Conservation (phyloP, 805 yeast species). For the Cyberlindnera misumaiensis region DNA sequence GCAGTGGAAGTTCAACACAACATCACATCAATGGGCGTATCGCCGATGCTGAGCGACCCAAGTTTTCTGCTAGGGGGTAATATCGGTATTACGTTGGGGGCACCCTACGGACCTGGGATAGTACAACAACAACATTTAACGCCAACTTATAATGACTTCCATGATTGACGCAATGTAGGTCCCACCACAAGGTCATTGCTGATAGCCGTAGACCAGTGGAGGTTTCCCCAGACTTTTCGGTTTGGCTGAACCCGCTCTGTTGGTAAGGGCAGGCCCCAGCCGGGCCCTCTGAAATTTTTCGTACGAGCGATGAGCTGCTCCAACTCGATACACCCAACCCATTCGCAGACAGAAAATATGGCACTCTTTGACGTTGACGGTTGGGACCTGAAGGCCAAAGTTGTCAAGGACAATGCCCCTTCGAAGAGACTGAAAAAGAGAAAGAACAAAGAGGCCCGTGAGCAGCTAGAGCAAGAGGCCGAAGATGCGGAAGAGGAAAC, state of each 20-base stretch:
- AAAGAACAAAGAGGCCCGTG: constrained; percentile 20
- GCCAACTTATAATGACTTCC: too few species aligned
- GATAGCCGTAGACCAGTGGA: too few species aligned
- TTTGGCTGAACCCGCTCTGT: too few species aligned
- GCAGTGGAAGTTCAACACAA: not conserved
- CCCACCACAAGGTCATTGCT: too few species aligned
- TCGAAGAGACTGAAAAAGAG: constrained; percentile 17
- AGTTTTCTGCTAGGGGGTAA: too few species aligned
- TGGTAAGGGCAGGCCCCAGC: too few species aligned
- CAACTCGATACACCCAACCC: not conserved
- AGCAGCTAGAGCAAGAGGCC: constrained; percentile 4
- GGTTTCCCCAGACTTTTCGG: too few species aligned
- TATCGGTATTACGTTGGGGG: too few species aligned
- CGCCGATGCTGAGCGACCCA: too few species aligned
- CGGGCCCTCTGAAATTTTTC: constrained; percentile 2
- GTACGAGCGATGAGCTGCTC: not conserved
- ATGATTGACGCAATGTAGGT: too few species aligned
- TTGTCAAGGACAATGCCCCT: constrained; percentile 41
- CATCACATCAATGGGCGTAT: not conserved
- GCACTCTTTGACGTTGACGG: constrained; percentile 76
- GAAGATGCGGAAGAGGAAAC: not conserved
- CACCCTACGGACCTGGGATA: too few species aligned
- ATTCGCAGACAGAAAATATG: constrained; percentile 32
- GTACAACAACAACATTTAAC: too few species aligned
- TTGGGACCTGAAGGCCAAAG: constrained; percentile 59